Evolutionary conservation across 495 filamentous ascomycete genomes (phyloP), one percentile per base, ranked within the genome.

Genomic region (Thozetella sp.): DNA sequence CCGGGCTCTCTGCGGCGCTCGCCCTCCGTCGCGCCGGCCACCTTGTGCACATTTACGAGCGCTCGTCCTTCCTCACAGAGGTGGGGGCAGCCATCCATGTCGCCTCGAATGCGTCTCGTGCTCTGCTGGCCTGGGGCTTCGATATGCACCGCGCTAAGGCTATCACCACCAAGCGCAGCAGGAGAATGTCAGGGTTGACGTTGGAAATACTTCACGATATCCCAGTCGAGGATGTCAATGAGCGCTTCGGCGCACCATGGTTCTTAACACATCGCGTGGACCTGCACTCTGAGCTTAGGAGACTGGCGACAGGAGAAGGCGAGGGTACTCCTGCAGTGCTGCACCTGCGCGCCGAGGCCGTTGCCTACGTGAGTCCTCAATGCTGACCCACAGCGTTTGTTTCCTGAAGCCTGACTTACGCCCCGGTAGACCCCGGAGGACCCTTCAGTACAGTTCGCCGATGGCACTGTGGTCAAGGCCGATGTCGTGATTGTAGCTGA

Each of bases 81-180:
- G 71, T 82, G 4, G 83, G 83, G 15, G 83, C 83, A n/a, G 83
- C 81, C n/a, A 78, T 84, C 43, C 69, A 77, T 24, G 56, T 83
- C 19, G 69, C 73, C 2, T 82, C 83, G 1, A 84, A 84, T 62
- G 79, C 76, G 6, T 72, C 68, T 22, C 75, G 78, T 17, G 70
- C 78, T 25, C 72, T 86, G 17, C 48, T 67, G 22, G 73, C 69
- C 53, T 75, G 81, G 73, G 81, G 74, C 1, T 65, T 80, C 53
- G 71, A 80, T 46, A 76, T 76, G 63, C 54, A 48, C 6, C 55
- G 73, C 10, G 58, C 58, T 22, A 56, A 74, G 72, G 59, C 67
- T 67, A 57, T 68, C 64, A 17, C 58, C n/a, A 66, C 62, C 3
- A 56, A 69, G 53, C 71, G 24, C 51, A 68, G 54, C 61, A 72